Evolutionary conservation across 208 protist genomes (phyloP).

Genomic region (Acanthamoeba culbertsoni): DNA sequence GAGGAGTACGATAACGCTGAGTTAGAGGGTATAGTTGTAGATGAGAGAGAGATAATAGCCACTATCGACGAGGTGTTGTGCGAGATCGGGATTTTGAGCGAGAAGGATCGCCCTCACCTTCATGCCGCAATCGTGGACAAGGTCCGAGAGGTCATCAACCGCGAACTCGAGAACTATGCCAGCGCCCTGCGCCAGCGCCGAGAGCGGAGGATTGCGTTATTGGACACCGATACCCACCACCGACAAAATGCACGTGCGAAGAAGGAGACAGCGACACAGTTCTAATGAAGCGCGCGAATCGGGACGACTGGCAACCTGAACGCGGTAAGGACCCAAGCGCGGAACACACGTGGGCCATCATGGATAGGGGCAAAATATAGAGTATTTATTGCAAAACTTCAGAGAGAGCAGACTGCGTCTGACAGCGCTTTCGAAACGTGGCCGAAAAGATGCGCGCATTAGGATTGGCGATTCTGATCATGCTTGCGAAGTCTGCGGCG

Average conservation of each 20-base stretch:
- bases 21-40: background rate
- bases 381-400: too few relatives aligned
- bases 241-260: too few relatives aligned
- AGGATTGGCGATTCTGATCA: background rate
- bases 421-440: background rate
- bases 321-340: too few relatives aligned
- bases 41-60: background rate
- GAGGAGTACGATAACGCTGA: background rate
- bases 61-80: slow-evolving; percentile 28
- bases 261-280: too few relatives aligned
- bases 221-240: too few relatives aligned
- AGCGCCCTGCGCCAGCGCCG: background rate
- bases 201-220: too few relatives aligned
- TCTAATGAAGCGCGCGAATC: too few relatives aligned
- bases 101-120: background rate
- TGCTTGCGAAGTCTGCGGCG: background rate
- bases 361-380: too few relatives aligned
- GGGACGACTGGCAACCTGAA: too few relatives aligned
- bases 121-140: background rate
- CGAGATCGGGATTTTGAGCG: background rate
- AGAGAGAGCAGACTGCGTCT: too few relatives aligned
- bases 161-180: background rate
- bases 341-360: too few relatives aligned
- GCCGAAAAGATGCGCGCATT: background rate
- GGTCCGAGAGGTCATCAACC: background rate